Evolutionary conservation across 148 eudicot genomes (phyloP), one percentile per base, ranked within the genome.

Genomic region (Nyssa sinensis): DNA sequence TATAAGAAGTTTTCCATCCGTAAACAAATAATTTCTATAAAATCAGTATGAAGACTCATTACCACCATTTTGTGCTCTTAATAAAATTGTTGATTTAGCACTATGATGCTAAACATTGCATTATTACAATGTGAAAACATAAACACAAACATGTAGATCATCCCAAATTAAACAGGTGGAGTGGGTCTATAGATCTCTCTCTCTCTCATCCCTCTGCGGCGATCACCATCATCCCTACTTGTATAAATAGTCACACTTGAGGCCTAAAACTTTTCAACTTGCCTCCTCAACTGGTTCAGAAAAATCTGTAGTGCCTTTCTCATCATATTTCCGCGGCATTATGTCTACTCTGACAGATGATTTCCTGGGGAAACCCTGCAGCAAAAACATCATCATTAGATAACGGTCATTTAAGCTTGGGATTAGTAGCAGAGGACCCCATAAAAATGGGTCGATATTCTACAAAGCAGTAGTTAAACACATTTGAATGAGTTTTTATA

Each of bases 291-390:
- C 47, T 9, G 5, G 28, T 62, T 39, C 58, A 10, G 11, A 4
- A 58, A 32, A n/a, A 28, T 62, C 37, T 16, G 55, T 30, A 24
- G 47, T n/a, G n/a, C n/a, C n/a, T n/a, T 44, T 59, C 67, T 69
- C n/a, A 34, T 21, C 29, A 17, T 39, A 1, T 62, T 39, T 41
- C 39, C 62, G 6, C 5, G 41, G 39, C 67, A 72, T 21, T 23
- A 62, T 39, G 37, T 25, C n/a, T 10, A 51, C 53, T 29, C 4
- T 16, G 14, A n/a, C 37, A 71, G 44, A 31, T n/a, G 13, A 51
- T 63, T 77, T 70, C 55, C 58, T 0, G 64, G 30, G 23, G 74
- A 59, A 60, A 70, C 57, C 62, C 79, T 69, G 64, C 23, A 37
- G 21, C 35, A 66, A 70, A 53, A 34, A 61, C 16, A 64, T 5